Evolutionary conservation across 129 eudicot genomes (phyloP).

Genomic region (Glebionis coronaria): DNA sequence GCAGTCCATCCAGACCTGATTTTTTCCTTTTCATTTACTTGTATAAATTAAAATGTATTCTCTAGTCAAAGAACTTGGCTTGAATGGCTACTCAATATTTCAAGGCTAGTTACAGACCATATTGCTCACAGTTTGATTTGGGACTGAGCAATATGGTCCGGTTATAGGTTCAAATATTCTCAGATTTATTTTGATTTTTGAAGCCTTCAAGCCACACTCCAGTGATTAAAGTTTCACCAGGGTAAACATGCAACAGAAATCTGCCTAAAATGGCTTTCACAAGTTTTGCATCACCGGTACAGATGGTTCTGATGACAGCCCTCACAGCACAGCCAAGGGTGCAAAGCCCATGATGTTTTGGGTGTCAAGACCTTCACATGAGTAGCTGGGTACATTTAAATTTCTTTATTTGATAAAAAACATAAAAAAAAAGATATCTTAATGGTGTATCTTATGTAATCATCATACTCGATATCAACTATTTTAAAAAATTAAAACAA

Average conservation of each 20-base stretch:
- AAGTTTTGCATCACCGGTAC: conserved; percentile 72
- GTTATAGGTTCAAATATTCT: too few relatives aligned
- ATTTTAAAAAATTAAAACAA: background rate
- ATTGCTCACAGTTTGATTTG: too few relatives aligned
- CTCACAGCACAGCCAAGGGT: conserved; percentile 91
- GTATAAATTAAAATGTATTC: too few relatives aligned
- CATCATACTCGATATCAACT: too few relatives aligned
- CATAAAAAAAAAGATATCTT: background rate
- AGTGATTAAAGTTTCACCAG: conserved; percentile 84
- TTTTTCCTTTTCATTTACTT: too few relatives aligned
- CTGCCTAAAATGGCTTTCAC: conserved; percentile 72
- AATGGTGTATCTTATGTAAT: background rate
- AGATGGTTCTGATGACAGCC: conserved; percentile 64
- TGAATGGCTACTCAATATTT: too few relatives aligned
- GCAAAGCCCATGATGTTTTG: conserved; percentile 91
- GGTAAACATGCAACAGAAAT: conserved; percentile 79
- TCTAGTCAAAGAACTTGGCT: too few relatives aligned
- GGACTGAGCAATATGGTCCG: too few relatives aligned
- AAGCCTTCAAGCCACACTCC: conserved; percentile 93
- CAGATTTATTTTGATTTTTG: too few relatives aligned
- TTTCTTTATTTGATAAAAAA: background rate
- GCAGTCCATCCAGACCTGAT: too few relatives aligned
- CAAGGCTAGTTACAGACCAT: too few relatives aligned
- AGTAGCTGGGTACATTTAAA: background rate
- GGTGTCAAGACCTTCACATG: conserved; percentile 68